These are phyloP conservation scores for Strigomonas culicis DNA, from an alignment of 208 protist species.

Conservation along the genomic window DNA sequence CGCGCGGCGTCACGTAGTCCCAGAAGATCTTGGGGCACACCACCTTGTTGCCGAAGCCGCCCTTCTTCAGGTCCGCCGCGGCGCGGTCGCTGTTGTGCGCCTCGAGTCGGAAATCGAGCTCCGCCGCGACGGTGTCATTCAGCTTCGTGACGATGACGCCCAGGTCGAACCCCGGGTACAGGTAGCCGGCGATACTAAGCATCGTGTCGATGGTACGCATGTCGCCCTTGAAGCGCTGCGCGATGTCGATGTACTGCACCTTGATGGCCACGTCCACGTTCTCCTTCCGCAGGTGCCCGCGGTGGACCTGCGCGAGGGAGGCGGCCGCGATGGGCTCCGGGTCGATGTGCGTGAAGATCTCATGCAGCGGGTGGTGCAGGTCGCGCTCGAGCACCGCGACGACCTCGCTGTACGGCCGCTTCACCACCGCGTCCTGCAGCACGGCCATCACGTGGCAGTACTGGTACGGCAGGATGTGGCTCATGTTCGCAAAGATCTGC, in stretches of 20 bases:
- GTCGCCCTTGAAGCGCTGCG: conserved; percentile 81
- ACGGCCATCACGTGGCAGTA: conserved; percentile 80
- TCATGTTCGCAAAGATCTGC: conserved; percentile 93
- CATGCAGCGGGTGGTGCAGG: conserved; percentile 33
- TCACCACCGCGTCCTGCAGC: conserved; percentile 77
- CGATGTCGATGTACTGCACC: conserved; percentile 91
- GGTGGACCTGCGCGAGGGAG: conserved; percentile 90
- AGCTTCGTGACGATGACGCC: conserved; percentile 80
- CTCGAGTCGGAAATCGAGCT: conserved; percentile 95
- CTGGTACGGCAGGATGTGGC: conserved; percentile 89
- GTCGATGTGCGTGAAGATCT: conserved; percentile 71
- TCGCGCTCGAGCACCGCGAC: conserved; percentile 73
- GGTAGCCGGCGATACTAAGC: conserved; percentile 52
- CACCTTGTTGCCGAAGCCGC: conserved; percentile 70
- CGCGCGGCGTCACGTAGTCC: conserved; percentile 53
- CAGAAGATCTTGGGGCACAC: conserved; percentile 62
- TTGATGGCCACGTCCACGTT: conserved; percentile 93
- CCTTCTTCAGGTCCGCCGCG: conserved; percentile 53
- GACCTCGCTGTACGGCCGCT: conserved; percentile 74
- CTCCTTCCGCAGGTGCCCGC: conserved; percentile 45
- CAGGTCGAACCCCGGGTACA: conserved; percentile 89
- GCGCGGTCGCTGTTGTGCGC: conserved; percentile 88
- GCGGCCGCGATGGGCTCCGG: conserved; percentile 77
- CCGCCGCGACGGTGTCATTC: conserved; percentile 82
- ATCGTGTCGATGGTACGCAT: conserved; percentile 86